A percentile compares a stretch with the other conserved stretches of the same genome.
Evolutionary conservation across 1,284 basidiomycete genomes (phyloP).

Genomic region (Puccinia coronata): DNA sequence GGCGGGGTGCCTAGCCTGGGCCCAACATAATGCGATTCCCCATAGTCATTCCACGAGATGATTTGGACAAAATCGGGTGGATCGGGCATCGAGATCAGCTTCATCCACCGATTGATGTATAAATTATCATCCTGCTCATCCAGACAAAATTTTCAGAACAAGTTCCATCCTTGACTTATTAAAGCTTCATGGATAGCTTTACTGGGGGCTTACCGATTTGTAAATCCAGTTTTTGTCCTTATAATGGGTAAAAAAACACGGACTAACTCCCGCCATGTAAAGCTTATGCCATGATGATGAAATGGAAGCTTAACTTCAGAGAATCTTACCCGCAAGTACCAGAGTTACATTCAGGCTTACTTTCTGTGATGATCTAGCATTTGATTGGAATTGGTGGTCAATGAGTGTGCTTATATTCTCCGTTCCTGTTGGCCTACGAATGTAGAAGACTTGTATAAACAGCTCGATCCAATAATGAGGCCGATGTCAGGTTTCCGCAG

Average conservation of each 20-base stretch:
- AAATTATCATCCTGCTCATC: slow-evolving; percentile 39
- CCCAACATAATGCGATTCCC: slow-evolving; percentile 47
- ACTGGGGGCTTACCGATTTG: slow-evolving; percentile 15
- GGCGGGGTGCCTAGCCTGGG: not conserved
- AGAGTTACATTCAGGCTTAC: slow-evolving; percentile 15
- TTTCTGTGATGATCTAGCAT: slow-evolving; percentile 23
- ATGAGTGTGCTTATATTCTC: slow-evolving; percentile 6
- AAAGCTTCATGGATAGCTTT: not conserved
- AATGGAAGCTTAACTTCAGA: not conserved
- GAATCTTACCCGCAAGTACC: not conserved
- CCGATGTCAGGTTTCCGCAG: not conserved
- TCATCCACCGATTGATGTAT: slow-evolving; percentile 45
- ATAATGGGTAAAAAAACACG: slow-evolving; percentile 48
- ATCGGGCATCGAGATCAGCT: slow-evolving; percentile 29
- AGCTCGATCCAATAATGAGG: not conserved
- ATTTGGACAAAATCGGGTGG: slow-evolving; percentile 46
- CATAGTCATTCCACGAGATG: slow-evolving; percentile 46
- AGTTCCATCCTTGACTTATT: not conserved
- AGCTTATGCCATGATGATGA: not conserved
- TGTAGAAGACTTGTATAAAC: not conserved
- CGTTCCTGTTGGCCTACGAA: slow-evolving; percentile 21
- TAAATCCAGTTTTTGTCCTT: slow-evolving; percentile 42
- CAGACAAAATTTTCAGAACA: not conserved
- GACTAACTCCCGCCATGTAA: slow-evolving; percentile 49
- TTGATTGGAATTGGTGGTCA: slow-evolving; percentile 35